These are phyloP conservation scores for Lactifluus volemus DNA, from an alignment of 768 basidiomycete genomes.

Conservation along the genomic window DNA sequence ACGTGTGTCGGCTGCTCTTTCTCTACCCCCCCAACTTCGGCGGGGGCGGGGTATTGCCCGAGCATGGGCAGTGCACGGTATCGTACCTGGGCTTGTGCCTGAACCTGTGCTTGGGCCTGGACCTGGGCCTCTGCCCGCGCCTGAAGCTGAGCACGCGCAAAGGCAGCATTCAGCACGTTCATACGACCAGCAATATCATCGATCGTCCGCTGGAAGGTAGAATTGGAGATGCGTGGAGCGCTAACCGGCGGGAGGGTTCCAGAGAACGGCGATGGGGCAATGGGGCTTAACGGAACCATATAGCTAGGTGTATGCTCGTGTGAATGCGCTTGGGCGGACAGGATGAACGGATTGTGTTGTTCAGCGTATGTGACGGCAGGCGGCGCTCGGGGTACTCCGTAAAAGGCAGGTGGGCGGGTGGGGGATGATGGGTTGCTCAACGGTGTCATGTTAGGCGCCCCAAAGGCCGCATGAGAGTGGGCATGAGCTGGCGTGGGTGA, in stretches of 20 bases:
- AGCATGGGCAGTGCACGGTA: constrained; percentile 5
- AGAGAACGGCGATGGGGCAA: constrained; percentile 17
- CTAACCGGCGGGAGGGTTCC: constrained; percentile 32
- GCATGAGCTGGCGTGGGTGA: constrained; percentile 16
- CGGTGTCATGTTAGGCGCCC: not conserved
- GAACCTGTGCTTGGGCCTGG: not conserved
- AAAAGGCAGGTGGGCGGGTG: not conserved
- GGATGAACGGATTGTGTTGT: constrained; percentile 1
- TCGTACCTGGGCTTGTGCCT: constrained; percentile 5
- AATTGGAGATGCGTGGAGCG: constrained; percentile 35
- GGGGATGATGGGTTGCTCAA: constrained; percentile 2
- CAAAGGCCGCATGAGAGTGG: not conserved
- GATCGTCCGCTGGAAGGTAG: constrained; percentile 34
- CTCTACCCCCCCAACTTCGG: constrained; percentile 7
- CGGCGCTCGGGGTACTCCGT: constrained; percentile 6
- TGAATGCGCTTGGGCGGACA: not conserved
- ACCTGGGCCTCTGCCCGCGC: constrained; percentile 15
- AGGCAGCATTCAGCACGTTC: constrained; percentile 29
- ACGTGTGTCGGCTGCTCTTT: not conserved
- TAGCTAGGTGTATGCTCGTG: constrained; percentile 4
- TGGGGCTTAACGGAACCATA: constrained; percentile 8
- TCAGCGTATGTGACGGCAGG: not conserved
- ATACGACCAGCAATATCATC: constrained; percentile 40
- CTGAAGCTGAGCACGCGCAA: constrained; percentile 19
- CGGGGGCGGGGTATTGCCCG: not conserved